These are phyloP conservation scores for Lipomyces lipofer DNA, from an alignment of 805 yeast genomes.

Conservation along the genomic window DNA sequence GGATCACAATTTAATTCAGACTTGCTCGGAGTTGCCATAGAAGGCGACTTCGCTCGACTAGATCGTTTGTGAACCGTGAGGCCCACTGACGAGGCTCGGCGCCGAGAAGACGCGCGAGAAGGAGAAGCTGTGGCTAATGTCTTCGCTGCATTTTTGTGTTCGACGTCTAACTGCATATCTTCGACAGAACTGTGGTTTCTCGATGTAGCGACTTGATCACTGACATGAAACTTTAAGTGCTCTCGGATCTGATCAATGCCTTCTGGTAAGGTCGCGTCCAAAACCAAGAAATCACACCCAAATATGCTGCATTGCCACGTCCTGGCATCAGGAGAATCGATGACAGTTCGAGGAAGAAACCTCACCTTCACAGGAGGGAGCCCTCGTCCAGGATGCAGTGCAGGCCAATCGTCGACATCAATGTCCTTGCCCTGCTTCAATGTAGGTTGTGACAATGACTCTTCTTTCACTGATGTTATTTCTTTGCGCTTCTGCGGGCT, in stretches of 20 bases:
- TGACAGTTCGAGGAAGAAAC: not conserved
- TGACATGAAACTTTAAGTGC: not conserved
- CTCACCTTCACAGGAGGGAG: not conserved
- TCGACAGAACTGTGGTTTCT: too few relatives aligned
- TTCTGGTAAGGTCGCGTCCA: not conserved
- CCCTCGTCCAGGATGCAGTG: not conserved
- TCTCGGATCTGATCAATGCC: not conserved
- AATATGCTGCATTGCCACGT: not conserved
- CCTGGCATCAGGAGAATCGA: not conserved
- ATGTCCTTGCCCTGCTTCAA: too few relatives aligned
- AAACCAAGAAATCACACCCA: not conserved
- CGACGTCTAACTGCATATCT: too few relatives aligned
- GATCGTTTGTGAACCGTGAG: too few relatives aligned
- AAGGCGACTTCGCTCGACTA: not conserved
- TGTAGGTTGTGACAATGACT: too few relatives aligned
- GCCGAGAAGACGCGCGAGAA: too few relatives aligned
- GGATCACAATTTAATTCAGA: not conserved
- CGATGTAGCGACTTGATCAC: too few relatives aligned
- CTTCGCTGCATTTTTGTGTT: too few relatives aligned
- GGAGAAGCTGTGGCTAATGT: too few relatives aligned
- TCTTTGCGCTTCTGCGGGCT: not conserved
- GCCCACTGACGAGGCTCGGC: too few relatives aligned
- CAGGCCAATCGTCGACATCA: not conserved
- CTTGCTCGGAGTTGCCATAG: not conserved
- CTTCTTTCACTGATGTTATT: not conserved